Percentiles rank a stretch among this genome's conserved stretches.
Evolutionary conservation across 176 grass and related monocot genomes (phyloP).

Genomic region (Avena insularis): DNA sequence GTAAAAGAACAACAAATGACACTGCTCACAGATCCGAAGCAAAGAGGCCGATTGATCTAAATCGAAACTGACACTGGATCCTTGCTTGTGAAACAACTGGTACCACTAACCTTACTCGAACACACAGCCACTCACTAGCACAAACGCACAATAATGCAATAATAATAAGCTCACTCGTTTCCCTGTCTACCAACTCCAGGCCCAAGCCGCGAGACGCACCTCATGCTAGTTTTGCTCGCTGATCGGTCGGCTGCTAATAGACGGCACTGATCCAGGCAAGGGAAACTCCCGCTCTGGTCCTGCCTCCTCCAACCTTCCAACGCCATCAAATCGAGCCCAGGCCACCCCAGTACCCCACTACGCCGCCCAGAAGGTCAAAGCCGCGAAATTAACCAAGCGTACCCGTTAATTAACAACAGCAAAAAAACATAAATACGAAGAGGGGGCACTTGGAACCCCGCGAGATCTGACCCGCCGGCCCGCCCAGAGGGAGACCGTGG

Average conservation of each 20-base stretch:
- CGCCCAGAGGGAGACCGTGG: neutral
- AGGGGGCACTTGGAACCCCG: neutral
- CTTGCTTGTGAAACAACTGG: neutral
- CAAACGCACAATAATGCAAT: neutral
- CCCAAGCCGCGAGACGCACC: neutral
- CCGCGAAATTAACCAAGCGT: neutral
- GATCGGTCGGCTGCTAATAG: neutral
- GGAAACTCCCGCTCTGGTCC: neutral
- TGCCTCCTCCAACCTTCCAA: neutral
- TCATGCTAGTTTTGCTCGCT: neutral
- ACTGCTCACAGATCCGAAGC: neutral
- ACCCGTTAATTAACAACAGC: neutral
- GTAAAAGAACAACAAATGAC: neutral
- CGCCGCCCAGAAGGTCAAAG: neutral
- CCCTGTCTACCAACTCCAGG: neutral
- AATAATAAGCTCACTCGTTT: neutral
- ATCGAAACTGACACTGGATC: neutral
- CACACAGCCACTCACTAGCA: neutral
- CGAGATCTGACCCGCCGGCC: neutral
- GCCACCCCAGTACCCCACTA: neutral
- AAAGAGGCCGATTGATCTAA: neutral
- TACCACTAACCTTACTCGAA: neutral
- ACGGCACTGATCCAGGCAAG: neutral
- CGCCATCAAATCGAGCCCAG: neutral
- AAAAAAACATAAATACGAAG: neutral